phyloP scores from a whole-genome alignment of 1,284 basidiomycete species.

The Baeospora myosura region DNA sequence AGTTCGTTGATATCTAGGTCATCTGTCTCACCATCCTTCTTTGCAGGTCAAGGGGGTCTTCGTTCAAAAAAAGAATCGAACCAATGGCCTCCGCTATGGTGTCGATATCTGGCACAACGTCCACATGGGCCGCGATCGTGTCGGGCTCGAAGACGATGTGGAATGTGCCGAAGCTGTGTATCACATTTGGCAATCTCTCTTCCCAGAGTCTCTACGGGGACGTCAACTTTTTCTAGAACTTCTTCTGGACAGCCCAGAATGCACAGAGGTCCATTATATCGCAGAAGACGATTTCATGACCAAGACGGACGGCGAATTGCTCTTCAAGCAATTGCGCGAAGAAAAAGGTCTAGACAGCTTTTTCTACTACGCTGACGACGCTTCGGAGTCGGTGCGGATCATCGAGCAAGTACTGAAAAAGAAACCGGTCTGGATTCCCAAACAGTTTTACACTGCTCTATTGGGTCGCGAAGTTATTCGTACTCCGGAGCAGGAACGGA shows the following conservation, averaged over 20 bases:
- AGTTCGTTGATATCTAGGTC: background rate
- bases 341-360: background rate
- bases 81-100: background rate
- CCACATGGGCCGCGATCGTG: conserved; percentile 1
- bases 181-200: conserved; percentile 1
- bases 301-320: background rate
- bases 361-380: background rate
- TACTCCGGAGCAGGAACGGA: background rate
- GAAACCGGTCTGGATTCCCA: background rate
- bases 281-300: background rate
- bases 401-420: conserved; percentile 3
- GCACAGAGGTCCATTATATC: background rate
- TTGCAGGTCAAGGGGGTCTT: background rate
- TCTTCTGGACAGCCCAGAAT: background rate
- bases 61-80: background rate
- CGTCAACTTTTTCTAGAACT: background rate
- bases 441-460: background rate
- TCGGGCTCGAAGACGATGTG: conserved; percentile 1
- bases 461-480: background rate
- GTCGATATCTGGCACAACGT: background rate
- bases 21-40: background rate
- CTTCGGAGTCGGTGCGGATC: background rate
- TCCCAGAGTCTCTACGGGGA: background rate
- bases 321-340: background rate
- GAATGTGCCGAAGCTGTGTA: background rate